phyloP scores from a whole-genome alignment of 129 eudicot genomes.

The Dittrichia graveolens region DNA sequence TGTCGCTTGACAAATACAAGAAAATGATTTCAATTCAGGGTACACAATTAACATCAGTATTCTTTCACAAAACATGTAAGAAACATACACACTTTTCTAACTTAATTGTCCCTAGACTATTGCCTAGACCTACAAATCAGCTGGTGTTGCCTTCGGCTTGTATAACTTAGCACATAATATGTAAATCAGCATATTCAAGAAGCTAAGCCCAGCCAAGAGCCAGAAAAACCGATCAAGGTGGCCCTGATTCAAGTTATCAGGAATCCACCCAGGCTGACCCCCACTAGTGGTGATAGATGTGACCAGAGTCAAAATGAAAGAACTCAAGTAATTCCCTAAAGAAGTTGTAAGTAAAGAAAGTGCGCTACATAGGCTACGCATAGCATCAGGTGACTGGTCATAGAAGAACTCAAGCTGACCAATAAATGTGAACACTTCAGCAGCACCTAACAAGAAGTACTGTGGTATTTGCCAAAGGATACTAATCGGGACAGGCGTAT shows the following conservation, averaged over 20 bases:
- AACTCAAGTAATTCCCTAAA: slow-evolving; percentile 76
- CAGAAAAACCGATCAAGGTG: slow-evolving; percentile 56
- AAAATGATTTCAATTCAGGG: too few species aligned
- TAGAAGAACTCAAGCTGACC: slow-evolving; percentile 92
- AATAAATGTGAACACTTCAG: slow-evolving; percentile 73
- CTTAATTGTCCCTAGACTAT: too few species aligned
- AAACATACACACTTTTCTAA: too few species aligned
- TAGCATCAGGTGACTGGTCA: slow-evolving; percentile 90
- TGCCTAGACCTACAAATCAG: too few species aligned
- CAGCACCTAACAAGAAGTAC: slow-evolving; percentile 77
- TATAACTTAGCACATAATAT: slow-evolving; percentile 45
- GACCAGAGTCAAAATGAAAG: slow-evolving; percentile 72
- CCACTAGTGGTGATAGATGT: slow-evolving; percentile 53
- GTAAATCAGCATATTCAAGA: slow-evolving; percentile 46
- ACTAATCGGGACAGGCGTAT: slow-evolving; percentile 53
- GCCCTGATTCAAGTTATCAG: slow-evolving; percentile 52
- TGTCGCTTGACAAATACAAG: too few species aligned
- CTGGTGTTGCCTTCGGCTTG: slow-evolving; percentile 34
- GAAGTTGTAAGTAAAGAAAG: slow-evolving; percentile 60
- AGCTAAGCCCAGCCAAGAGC: slow-evolving; percentile 56
- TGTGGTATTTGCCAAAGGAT: slow-evolving; percentile 92
- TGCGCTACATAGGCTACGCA: slow-evolving; percentile 85
- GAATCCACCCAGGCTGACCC: slow-evolving; percentile 58
- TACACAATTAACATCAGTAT: too few species aligned
- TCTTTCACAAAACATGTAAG: too few species aligned